Evolutionary conservation across 2,329 filamentous ascomycete genomes (phyloP).

Genomic region (Neofusicoccum sp.): DNA sequence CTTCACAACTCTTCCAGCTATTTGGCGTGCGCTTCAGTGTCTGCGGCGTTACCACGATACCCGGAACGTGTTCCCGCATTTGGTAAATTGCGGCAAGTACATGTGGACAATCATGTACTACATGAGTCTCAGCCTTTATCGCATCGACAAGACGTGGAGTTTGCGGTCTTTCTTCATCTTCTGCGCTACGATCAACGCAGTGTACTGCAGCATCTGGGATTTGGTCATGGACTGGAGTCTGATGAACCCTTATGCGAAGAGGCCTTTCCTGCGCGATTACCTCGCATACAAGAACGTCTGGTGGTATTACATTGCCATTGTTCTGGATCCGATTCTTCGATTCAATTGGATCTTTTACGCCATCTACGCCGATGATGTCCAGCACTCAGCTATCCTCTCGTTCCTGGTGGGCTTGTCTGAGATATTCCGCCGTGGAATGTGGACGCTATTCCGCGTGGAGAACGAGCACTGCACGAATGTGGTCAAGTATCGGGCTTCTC

Average conservation of each 20-base stretch:
- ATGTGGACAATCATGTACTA: slow-evolving; percentile 78
- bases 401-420: slow-evolving; percentile 79
- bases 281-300: slow-evolving; percentile 75
- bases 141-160: slow-evolving; percentile 62
- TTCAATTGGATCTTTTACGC: slow-evolving; percentile 95
- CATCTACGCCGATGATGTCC: slow-evolving; percentile 73
- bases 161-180: slow-evolving; percentile 72
- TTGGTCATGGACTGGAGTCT: slow-evolving; percentile 94
- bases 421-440: slow-evolving; percentile 80
- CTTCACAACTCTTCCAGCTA: slow-evolving; percentile 75
- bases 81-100: slow-evolving; percentile 93
- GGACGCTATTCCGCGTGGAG: slow-evolving; percentile 91
- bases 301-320: slow-evolving; percentile 84
- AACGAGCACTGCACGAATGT: slow-evolving; percentile 91
- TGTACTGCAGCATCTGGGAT: slow-evolving; percentile 93
- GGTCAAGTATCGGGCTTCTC: slow-evolving; percentile 79
- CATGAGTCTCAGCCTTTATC: slow-evolving; percentile 76
- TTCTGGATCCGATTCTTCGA: slow-evolving; percentile 77
- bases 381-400: slow-evolving; percentile 79
- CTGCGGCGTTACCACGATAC: slow-evolving; percentile 87
- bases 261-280: slow-evolving; percentile 67
- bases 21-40: slow-evolving; percentile 91
- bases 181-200: slow-evolving; percentile 75
- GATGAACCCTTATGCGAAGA: slow-evolving; percentile 70
- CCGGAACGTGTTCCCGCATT: slow-evolving; percentile 81